A percentile compares a stretch with the other conserved stretches of the same genome.
Conservation (phyloP, 1,139 yeast genomes). For the Kodamaea suecica region DNA sequence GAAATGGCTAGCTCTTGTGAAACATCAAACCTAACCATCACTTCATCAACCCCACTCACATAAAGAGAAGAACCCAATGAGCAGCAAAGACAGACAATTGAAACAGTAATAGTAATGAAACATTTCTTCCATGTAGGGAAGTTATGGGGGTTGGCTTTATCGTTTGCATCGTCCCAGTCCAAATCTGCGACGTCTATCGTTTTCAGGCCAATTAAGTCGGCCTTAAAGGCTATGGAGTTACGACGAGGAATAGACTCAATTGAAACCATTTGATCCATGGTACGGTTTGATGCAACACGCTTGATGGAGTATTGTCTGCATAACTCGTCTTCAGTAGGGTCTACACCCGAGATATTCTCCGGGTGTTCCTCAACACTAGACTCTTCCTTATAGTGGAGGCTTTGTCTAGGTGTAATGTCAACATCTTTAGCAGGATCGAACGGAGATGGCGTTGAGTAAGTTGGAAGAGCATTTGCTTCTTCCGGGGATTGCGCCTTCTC, state of each 20-base stretch:
- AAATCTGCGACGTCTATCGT: conserved; percentile 39
- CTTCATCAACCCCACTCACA: conserved; percentile 58
- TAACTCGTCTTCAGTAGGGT: conserved; percentile 17
- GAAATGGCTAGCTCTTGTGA: conserved; percentile 59
- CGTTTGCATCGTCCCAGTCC: conserved; percentile 62
- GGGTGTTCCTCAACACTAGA: conserved; percentile 4
- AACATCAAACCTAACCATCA: conserved; percentile 43
- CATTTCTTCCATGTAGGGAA: conserved; percentile 65
- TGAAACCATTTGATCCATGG: conserved; percentile 14
- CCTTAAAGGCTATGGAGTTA: not conserved
- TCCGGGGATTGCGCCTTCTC: too few species aligned
- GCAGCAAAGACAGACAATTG: conserved; percentile 61
- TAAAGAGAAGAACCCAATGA: conserved; percentile 70
- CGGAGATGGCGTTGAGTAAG: too few species aligned
- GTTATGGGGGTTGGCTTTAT: conserved; percentile 60
- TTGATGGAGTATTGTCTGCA: conserved; percentile 22
- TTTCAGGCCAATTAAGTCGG: conserved; percentile 16
- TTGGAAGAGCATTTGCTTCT: too few species aligned
- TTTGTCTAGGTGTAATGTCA: not conserved
- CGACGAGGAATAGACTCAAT: conserved; percentile 9
- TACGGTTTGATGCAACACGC: conserved; percentile 17
- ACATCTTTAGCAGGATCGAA: too few species aligned
- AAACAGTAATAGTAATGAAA: conserved; percentile 61
- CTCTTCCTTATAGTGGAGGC: conserved; percentile 3
- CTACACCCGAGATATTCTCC: conserved; percentile 2